Evolutionary conservation across 495 filamentous ascomycete genomes (phyloP), one percentile per base, ranked within the genome.

Genomic region (Rostrohypoxylon terebratum): DNA sequence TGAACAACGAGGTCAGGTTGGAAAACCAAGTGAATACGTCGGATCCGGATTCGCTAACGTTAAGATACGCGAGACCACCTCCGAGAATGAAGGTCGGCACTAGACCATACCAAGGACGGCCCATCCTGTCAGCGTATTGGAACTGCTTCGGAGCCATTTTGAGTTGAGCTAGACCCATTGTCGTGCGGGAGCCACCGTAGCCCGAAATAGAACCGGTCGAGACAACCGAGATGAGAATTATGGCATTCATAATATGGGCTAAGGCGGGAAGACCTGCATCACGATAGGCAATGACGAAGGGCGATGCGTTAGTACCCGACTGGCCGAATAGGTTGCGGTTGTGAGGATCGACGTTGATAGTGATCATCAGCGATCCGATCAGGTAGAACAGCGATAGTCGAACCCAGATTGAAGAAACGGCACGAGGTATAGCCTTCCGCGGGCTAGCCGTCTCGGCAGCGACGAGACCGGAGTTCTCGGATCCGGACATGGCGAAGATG

Each of bases 1-100:
- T 83, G 45, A 87, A 86, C 1, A 93, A 84, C 69, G 90, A 91
- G 4, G 90, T 92, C 10, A 94, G 79, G 28, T 90, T 86, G 13
- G 91, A 85, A 28, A 94, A 85, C 71, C 90, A 75, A 1, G 48
- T 73, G 59, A 89, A 87, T 51, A 85, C 80, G 1, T 70, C 60
- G 9, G 67, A 50, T 42, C 84, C 85, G 13, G 67, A 42, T 0
- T 72, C 50, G 6, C 84, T 83, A 64, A 86, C 82, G 64, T 84
- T 85, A 65, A 88, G 83, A 72, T 83, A 89, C 33, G 87, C 87
- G 1, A 89, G 79, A 44, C 83, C 80, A 13, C 87, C 85, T 14
- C 71, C 79, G 48, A 89, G 87, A 45, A 73, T 28, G 36, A 89
- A 78, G 45, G 84, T 81, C 18, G 87, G 76, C 9, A 88, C 38